phyloP scores from a whole-genome alignment of 306 rosid genomes.

The Corylus heterophylla region DNA sequence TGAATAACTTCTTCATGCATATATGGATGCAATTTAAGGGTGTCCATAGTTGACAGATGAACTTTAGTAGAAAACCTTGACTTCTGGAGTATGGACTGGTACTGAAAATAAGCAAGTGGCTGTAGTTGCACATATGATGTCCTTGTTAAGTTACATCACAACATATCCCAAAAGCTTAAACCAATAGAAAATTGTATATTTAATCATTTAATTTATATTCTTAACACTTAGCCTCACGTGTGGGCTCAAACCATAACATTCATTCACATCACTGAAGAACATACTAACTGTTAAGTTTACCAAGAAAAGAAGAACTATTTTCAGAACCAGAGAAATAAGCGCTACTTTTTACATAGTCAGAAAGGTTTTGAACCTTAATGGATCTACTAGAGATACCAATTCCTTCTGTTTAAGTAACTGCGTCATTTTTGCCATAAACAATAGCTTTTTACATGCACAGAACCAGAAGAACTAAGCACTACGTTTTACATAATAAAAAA shows the following conservation, averaged over 20 bases:
- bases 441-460: neutral
- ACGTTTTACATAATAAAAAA: neutral
- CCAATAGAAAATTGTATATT: no score
- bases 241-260: neutral
- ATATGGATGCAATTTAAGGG: neutral
- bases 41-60: neutral
- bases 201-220: no score
- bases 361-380: neutral
- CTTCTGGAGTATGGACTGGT: neutral
- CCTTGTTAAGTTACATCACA: neutral
- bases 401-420: neutral
- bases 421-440: neutral
- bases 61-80: neutral
- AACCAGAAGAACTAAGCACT: neutral
- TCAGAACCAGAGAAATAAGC: neutral
- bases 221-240: no score
- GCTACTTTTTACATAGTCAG: neutral
- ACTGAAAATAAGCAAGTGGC: neutral
- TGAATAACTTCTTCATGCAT: neutral
- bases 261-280: neutral
- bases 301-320: neutral
- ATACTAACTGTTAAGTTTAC: neutral
- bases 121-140: neutral
- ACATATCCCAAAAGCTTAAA: no score
- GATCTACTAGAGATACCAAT: neutral